phyloP scores from a whole-genome alignment of 1,284 basidiomycete species.

The Cutaneotrichosporon sp. region DNA sequence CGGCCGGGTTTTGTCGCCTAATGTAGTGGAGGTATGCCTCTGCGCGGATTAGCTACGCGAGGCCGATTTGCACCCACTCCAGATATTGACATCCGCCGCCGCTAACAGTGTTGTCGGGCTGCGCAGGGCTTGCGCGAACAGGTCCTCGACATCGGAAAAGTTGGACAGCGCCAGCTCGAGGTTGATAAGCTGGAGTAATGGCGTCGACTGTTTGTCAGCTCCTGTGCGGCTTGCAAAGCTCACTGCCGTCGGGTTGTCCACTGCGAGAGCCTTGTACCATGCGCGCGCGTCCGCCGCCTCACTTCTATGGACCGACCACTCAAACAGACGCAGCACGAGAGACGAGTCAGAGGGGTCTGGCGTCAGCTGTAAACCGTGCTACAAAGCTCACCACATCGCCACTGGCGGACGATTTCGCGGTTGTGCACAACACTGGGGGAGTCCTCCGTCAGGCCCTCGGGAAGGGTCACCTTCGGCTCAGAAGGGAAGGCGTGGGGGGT shows the following conservation, averaged over 20 bases:
- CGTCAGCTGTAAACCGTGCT: neutral
- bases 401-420: conserved; percentile 25
- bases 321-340: conserved; percentile 45
- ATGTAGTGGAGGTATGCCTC: conserved; percentile 50
- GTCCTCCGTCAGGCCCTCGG: conserved; percentile 27
- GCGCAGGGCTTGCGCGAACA: conserved; percentile 43
- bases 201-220: conserved; percentile 29
- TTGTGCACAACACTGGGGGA: conserved; percentile 37
- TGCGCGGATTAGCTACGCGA: conserved; percentile 12
- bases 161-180: conserved; percentile 47
- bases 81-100: conserved; percentile 45
- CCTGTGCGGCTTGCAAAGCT: neutral
- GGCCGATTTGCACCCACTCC: conserved; percentile 47
- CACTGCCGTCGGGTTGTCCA: conserved; percentile 43
- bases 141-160: conserved; percentile 41
- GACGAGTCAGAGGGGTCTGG: conserved; percentile 31
- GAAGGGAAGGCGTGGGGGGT: conserved; percentile 4
- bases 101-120: conserved; percentile 40
- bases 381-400: conserved; percentile 23
- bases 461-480: conserved; percentile 19
- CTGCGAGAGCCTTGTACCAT: conserved; percentile 41
- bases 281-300: conserved; percentile 44
- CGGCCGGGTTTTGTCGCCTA: conserved; percentile 44
- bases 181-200: conserved; percentile 43
- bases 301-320: conserved; percentile 44